Percentiles rank a stretch among this genome's conserved stretches.
phyloP scores from a whole-genome alignment of 371 early-diverging fungal species.

The Rhizopus microsporus region DNA sequence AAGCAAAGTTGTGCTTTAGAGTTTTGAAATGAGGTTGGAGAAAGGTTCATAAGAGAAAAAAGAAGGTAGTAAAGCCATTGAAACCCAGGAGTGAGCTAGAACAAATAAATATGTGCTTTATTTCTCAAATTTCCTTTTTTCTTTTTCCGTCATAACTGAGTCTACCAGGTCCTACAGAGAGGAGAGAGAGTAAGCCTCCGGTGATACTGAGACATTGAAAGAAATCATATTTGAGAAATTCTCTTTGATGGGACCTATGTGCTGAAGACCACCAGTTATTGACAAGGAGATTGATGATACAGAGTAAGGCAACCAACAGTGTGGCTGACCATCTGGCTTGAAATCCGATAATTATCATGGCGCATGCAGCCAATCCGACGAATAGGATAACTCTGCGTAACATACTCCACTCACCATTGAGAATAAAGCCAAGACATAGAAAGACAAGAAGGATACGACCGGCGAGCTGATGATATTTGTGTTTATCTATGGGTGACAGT shows the following conservation, averaged over 20 bases:
- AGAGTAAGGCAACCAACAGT: slow-evolving; percentile 83
- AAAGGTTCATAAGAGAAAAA: slow-evolving; percentile 22
- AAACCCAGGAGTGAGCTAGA: neutral
- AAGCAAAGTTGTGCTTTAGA: slow-evolving; percentile 24
- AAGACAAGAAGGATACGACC: slow-evolving; percentile 89
- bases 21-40: slow-evolving; percentile 22
- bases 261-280: slow-evolving; percentile 93
- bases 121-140: slow-evolving; percentile 62
- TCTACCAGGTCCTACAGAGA: slow-evolving; percentile 89
- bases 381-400: slow-evolving; percentile 64
- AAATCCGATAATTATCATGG: slow-evolving; percentile 93
- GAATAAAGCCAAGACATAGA: slow-evolving; percentile 82
- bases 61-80: neutral
- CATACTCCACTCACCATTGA: slow-evolving; percentile 78
- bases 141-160: slow-evolving; percentile 94
- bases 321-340: slow-evolving; percentile 93
- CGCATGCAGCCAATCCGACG: slow-evolving; percentile 78
- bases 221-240: slow-evolving; percentile 95
- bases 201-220: slow-evolving; percentile 96
- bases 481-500: slow-evolving; percentile 73
- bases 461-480: slow-evolving; percentile 83
- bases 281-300: slow-evolving; percentile 81
- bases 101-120: neutral
- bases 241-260: slow-evolving; percentile 71
- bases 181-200: slow-evolving; percentile 89